These are phyloP conservation scores for Sporisorium graminicola DNA, from an alignment of 1,284 basidiomycete species.

Conservation along the genomic window DNA sequence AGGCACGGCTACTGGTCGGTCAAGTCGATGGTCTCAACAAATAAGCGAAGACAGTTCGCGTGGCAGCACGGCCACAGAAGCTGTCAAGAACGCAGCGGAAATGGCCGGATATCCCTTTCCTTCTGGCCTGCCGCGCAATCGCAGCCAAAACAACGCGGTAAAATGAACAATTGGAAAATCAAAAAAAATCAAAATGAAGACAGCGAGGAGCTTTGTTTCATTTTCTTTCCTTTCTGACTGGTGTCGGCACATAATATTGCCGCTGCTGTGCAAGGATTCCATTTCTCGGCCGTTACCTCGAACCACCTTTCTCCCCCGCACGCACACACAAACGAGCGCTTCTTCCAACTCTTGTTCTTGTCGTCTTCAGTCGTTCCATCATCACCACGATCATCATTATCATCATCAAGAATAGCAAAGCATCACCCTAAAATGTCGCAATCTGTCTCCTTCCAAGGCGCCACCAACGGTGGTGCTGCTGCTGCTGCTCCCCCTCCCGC, in stretches of 20 bases:
- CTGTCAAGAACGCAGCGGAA: not conserved
- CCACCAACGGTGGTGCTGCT: conserved; percentile 2
- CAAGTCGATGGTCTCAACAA: not conserved
- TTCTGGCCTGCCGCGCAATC: too few relatives aligned
- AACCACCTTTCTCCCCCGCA: conserved; percentile 1
- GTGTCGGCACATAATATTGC: too few relatives aligned
- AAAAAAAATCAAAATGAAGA: too few relatives aligned
- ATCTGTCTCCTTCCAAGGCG: conserved; percentile 13
- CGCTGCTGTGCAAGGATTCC: too few relatives aligned
- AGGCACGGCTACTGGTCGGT: not conserved
- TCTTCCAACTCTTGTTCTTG: conserved; percentile 8
- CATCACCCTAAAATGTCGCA: conserved; percentile 23
- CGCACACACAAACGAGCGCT: not conserved
- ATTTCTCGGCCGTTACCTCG: conserved; percentile 4
- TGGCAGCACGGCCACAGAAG: not conserved
- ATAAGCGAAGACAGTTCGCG: not conserved
- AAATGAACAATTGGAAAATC: not conserved
- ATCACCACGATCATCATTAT: not conserved
- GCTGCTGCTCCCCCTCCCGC: too few relatives aligned
- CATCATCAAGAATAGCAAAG: not conserved
- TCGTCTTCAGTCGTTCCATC: not conserved
- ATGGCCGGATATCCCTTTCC: not conserved
- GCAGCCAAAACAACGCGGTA: not conserved
- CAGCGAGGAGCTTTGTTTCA: too few relatives aligned
- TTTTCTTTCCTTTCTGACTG: too few relatives aligned